Base-by-base conservation (phyloP, 345 rosid species). In the Punica granatum region DNA sequence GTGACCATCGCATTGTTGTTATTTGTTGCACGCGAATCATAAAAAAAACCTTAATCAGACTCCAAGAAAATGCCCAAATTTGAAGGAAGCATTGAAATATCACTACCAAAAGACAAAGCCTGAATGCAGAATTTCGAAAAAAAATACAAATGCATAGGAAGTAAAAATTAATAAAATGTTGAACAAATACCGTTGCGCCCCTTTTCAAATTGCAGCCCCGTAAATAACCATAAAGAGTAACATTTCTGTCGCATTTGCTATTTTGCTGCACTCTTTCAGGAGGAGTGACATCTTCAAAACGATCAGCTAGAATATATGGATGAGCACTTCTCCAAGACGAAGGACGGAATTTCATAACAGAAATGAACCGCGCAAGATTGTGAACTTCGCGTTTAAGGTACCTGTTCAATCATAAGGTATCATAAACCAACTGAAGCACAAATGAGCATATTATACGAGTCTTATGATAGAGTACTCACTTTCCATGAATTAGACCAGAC, bases 211-310 rank as follows among this genome's bases (percentile, higher is more conserved):
- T 94, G 79, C 96, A 94, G 67, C 99, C 99, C 58, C 97, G 88
- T 77, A 94, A 69, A 80, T 91, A 94, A 67, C 99, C 99, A 76
- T 83, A 94, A 64, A 89, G 71, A 3, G 95, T 89, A 75, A 94
- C 69, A 76, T 89, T 86, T 72, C 99, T 84, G 75, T 91, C 95
- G 69, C 97, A 91, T 80, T 91, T 94, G 51, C 73, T 79, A 84
- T 89, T 78, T 75, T 69, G 64, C 43, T 76, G 86, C 77, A 89
- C 79, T 82, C 78, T 82, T 70, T 85, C 91, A 19, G 91, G 96
- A 63, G 96, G 92, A 74, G 99, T 91, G 26, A 91, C 90, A 81
- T 94, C 99, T 83, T 91, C 99, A 63, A 94, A 75, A 59, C 97
- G 95, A 81, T 94, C 99, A 63, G 84, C 95, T 77, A 94, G 64